Percentiles rank a stretch among this genome's conserved stretches.
Conservation (phyloP, 768 basidiomycete species). For the Tephrocybe sp. region DNA sequence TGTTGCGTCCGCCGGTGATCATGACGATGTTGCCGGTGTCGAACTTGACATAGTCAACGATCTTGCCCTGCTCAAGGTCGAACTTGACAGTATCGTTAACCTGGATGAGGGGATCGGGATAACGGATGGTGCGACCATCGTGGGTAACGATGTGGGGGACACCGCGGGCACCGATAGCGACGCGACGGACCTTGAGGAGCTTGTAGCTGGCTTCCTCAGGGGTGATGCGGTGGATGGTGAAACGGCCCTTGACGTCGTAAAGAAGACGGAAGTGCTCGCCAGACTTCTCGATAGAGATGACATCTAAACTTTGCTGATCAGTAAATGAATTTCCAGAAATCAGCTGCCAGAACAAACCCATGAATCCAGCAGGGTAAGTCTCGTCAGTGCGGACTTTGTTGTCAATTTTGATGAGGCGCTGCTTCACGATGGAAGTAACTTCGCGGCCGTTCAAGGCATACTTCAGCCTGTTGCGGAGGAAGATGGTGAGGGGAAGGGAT, state of each 20-base stretch:
- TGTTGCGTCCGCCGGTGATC: slow-evolving; percentile 99
- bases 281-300: slow-evolving; percentile 96
- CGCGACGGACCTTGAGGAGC: slow-evolving; percentile 90
- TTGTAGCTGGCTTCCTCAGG: slow-evolving; percentile 97
- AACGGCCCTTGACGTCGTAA: slow-evolving; percentile 99
- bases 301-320: slow-evolving; percentile 53
- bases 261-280: slow-evolving; percentile 99
- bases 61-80: slow-evolving; percentile 93
- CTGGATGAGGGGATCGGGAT: slow-evolving; percentile 93
- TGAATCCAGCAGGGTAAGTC: slow-evolving; percentile 96
- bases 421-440: slow-evolving; percentile 92
- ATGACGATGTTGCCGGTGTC: slow-evolving; percentile 97
- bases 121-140: slow-evolving; percentile 99
- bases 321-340: not conserved
- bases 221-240: slow-evolving; percentile 99
- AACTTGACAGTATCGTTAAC: slow-evolving; percentile 99
- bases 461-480: slow-evolving; percentile 99
- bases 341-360: slow-evolving; percentile 59
- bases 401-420: slow-evolving; percentile 98
- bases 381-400: slow-evolving; percentile 97
- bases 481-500: slow-evolving; percentile 94
- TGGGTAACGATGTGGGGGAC: slow-evolving; percentile 98
- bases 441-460: slow-evolving; percentile 97
- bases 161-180: slow-evolving; percentile 89
- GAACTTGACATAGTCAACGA: slow-evolving; percentile 90